Conservation (phyloP, 148 eudicot genomes). For the Tetragonia tetragonoides region DNA sequence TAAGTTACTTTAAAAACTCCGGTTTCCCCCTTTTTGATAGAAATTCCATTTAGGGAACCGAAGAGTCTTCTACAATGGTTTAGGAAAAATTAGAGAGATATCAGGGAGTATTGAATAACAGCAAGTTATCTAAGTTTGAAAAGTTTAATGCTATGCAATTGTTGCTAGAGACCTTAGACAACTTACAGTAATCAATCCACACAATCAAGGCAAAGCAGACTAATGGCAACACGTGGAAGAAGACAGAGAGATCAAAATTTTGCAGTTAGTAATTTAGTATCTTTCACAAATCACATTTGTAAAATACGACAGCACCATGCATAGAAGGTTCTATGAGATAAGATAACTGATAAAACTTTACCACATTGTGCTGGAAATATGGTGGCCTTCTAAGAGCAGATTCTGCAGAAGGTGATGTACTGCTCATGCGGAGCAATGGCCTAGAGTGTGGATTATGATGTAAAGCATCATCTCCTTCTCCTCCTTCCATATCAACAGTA, state of each 20-base stretch:
- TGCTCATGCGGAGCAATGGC: conserved; percentile 60
- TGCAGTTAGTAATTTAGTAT: not conserved
- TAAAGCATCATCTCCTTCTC: conserved; percentile 56
- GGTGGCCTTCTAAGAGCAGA: conserved; percentile 68
- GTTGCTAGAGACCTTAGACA: not conserved
- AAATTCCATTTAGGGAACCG: not conserved
- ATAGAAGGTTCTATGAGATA: not conserved
- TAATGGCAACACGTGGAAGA: not conserved
- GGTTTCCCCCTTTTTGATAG: not conserved
- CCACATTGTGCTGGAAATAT: conserved; percentile 50
- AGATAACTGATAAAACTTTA: conserved; percentile 25
- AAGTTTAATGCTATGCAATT: too few relatives aligned
- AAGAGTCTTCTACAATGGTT: not conserved
- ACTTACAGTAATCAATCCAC: not conserved
- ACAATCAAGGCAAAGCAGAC: not conserved
- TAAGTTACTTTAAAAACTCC: not conserved
- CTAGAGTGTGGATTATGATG: conserved; percentile 57
- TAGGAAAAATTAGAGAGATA: not conserved
- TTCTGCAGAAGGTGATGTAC: conserved; percentile 86
- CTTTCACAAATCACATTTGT: not conserved
- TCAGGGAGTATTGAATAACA: not conserved
- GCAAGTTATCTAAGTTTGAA: not conserved
- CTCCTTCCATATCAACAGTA: conserved; percentile 49
- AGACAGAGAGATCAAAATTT: not conserved
- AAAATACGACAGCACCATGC: not conserved